phyloP scores from a whole-genome alignment of 371 early-diverging fungal genomes.

The Funneliformis caledonium region DNA sequence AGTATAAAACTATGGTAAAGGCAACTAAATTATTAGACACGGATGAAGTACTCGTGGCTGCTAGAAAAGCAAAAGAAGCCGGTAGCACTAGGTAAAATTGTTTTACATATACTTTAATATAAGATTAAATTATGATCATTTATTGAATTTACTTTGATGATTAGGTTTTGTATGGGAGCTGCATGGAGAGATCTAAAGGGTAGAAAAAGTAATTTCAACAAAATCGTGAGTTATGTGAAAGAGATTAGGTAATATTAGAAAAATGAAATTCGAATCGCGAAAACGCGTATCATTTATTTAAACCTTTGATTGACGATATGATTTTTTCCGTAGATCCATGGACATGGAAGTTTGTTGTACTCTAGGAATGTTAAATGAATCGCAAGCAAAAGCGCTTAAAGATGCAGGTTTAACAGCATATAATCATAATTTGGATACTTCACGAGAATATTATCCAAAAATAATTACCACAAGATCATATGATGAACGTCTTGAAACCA shows the following conservation, averaged over 20 bases:
- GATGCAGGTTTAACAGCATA: conserved; percentile 89
- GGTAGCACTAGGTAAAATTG: conserved; percentile 66
- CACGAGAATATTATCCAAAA: conserved; percentile 84
- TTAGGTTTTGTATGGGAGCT: conserved; percentile 82
- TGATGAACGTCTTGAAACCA: conserved; percentile 81
- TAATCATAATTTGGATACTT: conserved; percentile 90
- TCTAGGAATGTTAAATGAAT: conserved; percentile 82
- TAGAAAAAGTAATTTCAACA: conserved; percentile 84
- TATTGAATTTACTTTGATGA: conserved; percentile 24
- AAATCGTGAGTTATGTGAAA: conserved; percentile 75
- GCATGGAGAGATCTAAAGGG: conserved; percentile 88
- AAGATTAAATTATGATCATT: neutral
- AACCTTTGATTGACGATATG: neutral
- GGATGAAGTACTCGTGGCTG: conserved; percentile 76
- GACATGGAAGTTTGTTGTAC: conserved; percentile 93
- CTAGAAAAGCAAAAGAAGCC: conserved; percentile 80
- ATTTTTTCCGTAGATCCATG: conserved; percentile 64
- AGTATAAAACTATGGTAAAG: conserved; percentile 74
- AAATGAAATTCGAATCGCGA: neutral
- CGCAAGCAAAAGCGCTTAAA: conserved; percentile 78
- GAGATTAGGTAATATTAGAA: conserved; percentile 70
- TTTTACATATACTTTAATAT: neutral
- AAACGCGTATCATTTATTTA: neutral
- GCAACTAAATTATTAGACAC: conserved; percentile 76
- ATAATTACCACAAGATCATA: conserved; percentile 85